Conservation (phyloP, 139 green algal genomes). For the Micromonas pusilla region DNA sequence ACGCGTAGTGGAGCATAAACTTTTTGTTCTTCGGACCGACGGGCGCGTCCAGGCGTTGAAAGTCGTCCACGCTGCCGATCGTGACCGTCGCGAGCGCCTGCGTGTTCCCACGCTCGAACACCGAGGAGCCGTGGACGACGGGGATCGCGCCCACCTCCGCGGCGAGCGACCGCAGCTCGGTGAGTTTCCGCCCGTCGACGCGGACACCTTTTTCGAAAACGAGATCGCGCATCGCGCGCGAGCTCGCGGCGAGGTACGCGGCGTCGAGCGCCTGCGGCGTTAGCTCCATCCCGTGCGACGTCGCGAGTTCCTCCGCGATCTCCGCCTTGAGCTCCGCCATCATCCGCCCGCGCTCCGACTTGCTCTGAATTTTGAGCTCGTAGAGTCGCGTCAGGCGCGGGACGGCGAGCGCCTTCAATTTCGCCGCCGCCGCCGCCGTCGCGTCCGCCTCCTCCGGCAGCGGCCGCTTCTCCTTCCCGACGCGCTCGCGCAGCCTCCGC, state of each 20-base stretch:
- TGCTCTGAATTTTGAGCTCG: conserved; percentile 17
- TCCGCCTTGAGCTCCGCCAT: conserved; percentile 27
- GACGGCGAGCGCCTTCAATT: no score
- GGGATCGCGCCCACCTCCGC: conserved; percentile 8
- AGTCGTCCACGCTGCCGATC: conserved; percentile 37
- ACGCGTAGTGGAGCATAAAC: conserved; percentile 87
- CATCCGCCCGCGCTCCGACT: conserved; percentile 1
- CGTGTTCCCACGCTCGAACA: conserved; percentile 98
- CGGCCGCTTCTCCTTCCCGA: conserved; percentile 31
- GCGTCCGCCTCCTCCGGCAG: no score
- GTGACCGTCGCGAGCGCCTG: conserved; percentile 82
- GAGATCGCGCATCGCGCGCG: conserved; percentile 18
- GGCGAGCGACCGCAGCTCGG: conserved; percentile 9
- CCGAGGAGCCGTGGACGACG: conserved; percentile 72
- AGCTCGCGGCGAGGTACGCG: not conserved
- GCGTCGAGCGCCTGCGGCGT: not conserved
- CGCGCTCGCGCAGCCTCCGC: conserved; percentile 10
- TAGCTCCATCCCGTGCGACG: not conserved
- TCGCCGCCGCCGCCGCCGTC: no score
- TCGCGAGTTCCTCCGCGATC: conserved; percentile 23
- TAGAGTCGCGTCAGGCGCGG: conserved; percentile 9
- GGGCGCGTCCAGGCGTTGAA: conserved; percentile 3
- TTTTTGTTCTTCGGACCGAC: not conserved
- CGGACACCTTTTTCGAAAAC: conserved; percentile 17
- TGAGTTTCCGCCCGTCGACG: not conserved